Base-by-base conservation (phyloP, 164 flowering plant genomes). In the Tetrastigma voinierianum region DNA sequence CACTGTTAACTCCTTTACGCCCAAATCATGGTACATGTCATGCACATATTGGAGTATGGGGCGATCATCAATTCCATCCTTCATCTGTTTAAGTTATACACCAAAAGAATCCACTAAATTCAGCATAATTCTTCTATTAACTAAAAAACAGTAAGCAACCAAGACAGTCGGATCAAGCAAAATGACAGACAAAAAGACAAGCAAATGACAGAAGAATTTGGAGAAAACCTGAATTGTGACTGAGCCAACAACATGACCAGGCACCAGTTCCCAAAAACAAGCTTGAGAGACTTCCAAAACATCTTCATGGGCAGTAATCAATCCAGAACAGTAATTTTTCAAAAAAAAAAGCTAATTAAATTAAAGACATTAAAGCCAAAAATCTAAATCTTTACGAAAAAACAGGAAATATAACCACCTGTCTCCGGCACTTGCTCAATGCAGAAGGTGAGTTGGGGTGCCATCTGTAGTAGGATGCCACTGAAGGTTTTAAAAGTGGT, bases 261-360 rank as follows among this genome's bases (percentile, higher is more conserved):
- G 99, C 57, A 93, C 93, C 80, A 89, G 67, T 66, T 93, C 99
- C 99, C 97, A 96, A 64, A 96, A 96, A 51, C 95, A 92, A 59
- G 93, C 87, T 69, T 88, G 84, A 66, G 90, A 77, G 76, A 93
- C 77, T 72, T 93, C 95, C 3, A 71, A 62, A 56, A 96, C 89
- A 63, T 86, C 91, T 72, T 91, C 97, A 63, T 68, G 87, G 47
- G 91, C 73, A 70, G 75, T 51, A 72, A 93, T 84, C 99, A 93
- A 70, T 47, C 46, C 60, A 67, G 18, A 65, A 43, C 7, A 65
- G 20, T 57, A 47, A n/a, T 58, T 14, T 17, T 11, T 13, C 16
- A 24, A 21, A 13, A 46, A 11, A n/a, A 11, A 24, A 45, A 54
- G n/a, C n/a, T n/a, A n/a, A 59, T 2, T 21, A 40, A 24, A 20